A percentile compares a stretch with the other conserved stretches of the same genome.
These are phyloP conservation scores for Asterionellopsis glacialis DNA, from an alignment of 108 stramenopile genomes.

Conservation along the genomic window DNA sequence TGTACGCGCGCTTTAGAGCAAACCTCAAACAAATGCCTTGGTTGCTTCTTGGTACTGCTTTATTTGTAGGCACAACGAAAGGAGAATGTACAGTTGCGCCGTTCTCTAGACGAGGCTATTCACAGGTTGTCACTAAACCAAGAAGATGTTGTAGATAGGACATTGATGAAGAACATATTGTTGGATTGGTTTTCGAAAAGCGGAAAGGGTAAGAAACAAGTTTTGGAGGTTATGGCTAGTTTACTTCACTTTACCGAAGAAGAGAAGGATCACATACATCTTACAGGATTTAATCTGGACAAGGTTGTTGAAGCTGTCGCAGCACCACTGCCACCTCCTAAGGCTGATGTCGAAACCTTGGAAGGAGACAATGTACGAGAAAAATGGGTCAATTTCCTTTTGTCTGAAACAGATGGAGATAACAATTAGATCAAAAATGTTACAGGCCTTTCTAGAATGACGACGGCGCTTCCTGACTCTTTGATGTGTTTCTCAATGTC, in stretches of 20 bases:
- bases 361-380: conserved; percentile 84
- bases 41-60: conserved; percentile 2
- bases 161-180: conserved; percentile 85
- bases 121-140: conserved; percentile 77
- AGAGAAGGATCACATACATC: conserved; percentile 71
- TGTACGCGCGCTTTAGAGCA: conserved; percentile 6
- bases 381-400: conserved; percentile 80
- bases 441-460: no score
- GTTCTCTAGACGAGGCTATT: conserved; percentile 86
- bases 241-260: conserved; percentile 83
- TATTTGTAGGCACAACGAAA: conserved; percentile 30
- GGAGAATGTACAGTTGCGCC: conserved; percentile 71
- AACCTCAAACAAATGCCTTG: not conserved
- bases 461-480: no score
- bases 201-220: conserved; percentile 59
- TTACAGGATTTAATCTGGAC: conserved; percentile 23
- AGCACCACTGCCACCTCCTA: conserved; percentile 72
- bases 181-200: conserved; percentile 78
- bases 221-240: conserved; percentile 79
- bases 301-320: conserved; percentile 58
- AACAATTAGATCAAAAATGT: no score
- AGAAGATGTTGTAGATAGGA: conserved; percentile 87
- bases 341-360: conserved; percentile 66
- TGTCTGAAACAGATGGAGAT: conserved; percentile 74
- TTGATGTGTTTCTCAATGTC: no score